These are phyloP conservation scores for Leccinum uliginosum DNA, from an alignment of 768 basidiomycete genomes.

Conservation along the genomic window DNA sequence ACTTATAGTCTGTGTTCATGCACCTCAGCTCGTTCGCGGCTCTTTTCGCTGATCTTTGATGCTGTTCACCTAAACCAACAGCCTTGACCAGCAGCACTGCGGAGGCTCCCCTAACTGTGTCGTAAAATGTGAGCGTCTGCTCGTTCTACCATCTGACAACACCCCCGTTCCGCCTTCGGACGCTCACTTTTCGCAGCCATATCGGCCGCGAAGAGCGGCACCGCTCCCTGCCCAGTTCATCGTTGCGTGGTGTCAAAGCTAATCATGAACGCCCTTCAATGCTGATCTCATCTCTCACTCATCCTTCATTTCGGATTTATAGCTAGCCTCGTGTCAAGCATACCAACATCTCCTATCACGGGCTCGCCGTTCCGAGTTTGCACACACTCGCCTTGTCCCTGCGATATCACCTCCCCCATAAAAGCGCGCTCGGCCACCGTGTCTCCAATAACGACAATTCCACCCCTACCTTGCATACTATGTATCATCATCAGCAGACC, in stretches of 20 bases:
- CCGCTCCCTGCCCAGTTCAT: conserved; percentile 25
- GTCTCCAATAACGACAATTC: conserved; percentile 11
- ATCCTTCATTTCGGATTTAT: conserved; percentile 34
- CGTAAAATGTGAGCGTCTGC: conserved; percentile 21
- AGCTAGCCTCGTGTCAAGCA: conserved; percentile 32
- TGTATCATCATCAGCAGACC: conserved; percentile 48
- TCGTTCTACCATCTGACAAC: conserved; percentile 1
- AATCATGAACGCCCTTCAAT: conserved; percentile 32
- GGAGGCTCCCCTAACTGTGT: conserved; percentile 1
- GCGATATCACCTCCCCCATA: conserved; percentile 27
- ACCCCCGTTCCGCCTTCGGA: not conserved
- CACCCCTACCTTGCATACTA: conserved; percentile 47
- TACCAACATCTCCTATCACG: conserved; percentile 28
- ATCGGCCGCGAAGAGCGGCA: conserved; percentile 25
- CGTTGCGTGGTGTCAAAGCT: conserved; percentile 25
- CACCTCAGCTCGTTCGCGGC: conserved; percentile 2
- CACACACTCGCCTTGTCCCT: conserved; percentile 22
- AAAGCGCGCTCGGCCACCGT: conserved; percentile 25
- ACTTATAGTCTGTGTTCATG: conserved; percentile 12
- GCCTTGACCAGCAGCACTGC: conserved; percentile 6
- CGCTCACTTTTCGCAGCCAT: conserved; percentile 13
- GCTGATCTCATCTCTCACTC: conserved; percentile 33
- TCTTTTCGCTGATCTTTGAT: conserved; percentile 23
- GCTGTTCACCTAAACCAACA: conserved; percentile 17
- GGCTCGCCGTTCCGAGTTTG: conserved; percentile 27